phyloP scores from a whole-genome alignment of 345 rosid genomes.

The Pelargonium nanum region DNA sequence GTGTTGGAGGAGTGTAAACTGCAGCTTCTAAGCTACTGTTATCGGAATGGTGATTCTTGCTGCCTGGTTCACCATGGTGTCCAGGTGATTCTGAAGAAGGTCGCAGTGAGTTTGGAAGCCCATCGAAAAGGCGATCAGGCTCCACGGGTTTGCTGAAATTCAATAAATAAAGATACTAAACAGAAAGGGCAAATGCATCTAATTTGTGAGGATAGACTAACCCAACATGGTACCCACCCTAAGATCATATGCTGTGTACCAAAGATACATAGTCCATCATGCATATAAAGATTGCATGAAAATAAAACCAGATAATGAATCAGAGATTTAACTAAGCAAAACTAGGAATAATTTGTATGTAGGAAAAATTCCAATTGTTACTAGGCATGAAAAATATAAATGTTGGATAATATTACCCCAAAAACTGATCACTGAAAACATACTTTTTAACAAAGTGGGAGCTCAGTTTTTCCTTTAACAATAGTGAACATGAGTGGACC shows the following conservation, averaged over 20 bases:
- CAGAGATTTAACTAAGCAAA: too few relatives aligned
- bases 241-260: too few relatives aligned
- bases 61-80: conserved; percentile 34
- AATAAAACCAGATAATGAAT: too few relatives aligned
- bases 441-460: neutral
- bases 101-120: conserved; percentile 86
- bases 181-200: neutral
- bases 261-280: too few relatives aligned
- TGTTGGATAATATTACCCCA: neutral
- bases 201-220: neutral
- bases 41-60: conserved; percentile 26
- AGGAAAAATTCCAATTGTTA: neutral
- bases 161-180: too few relatives aligned
- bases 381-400: neutral
- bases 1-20: conserved; percentile 62
- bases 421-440: neutral
- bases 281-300: too few relatives aligned
- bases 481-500: neutral
- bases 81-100: conserved; percentile 64
- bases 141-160: conserved; percentile 81
- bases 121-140: conserved; percentile 89
- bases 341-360: too few relatives aligned
- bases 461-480: neutral
- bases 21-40: conserved; percentile 47
- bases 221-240: too few relatives aligned